A percentile compares a stretch with the other conserved stretches of the same genome.
Conservation (phyloP, 768 basidiomycete genomes). For the Panaeolus cyanescens region DNA sequence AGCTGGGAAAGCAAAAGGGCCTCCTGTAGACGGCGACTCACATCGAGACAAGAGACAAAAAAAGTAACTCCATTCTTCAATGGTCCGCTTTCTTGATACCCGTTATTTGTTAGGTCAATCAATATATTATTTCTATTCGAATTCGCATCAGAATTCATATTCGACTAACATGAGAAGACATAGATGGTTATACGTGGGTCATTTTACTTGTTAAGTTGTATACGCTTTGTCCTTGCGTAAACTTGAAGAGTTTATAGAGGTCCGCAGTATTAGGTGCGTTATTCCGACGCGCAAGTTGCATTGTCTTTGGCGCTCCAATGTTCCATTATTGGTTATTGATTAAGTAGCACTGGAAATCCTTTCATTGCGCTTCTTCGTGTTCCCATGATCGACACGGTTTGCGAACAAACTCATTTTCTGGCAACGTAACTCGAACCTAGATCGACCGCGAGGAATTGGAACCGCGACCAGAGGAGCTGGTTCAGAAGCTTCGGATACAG, state of each 20-base stretch:
- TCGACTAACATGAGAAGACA: no score
- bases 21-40: background rate
- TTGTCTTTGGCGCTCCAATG: no score
- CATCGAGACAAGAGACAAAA: background rate
- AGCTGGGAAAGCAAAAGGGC: background rate
- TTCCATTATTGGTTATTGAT: no score
- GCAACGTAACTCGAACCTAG: background rate
- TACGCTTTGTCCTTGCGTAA: no score
- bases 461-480: background rate
- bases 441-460: background rate
- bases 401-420: background rate
- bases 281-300: no score
- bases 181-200: no score
- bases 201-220: no score
- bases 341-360: background rate
- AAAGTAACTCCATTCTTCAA: background rate
- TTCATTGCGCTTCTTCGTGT: background rate
- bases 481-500: background rate
- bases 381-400: background rate
- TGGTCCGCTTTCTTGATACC: background rate
- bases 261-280: no score
- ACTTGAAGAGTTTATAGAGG: no score
- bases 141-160: no score
- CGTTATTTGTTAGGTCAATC: background rate
- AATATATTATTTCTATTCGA: background rate